Evolutionary conservation across 164 flowering plant species (phyloP).

Genomic region (Umbellularia californica): DNA sequence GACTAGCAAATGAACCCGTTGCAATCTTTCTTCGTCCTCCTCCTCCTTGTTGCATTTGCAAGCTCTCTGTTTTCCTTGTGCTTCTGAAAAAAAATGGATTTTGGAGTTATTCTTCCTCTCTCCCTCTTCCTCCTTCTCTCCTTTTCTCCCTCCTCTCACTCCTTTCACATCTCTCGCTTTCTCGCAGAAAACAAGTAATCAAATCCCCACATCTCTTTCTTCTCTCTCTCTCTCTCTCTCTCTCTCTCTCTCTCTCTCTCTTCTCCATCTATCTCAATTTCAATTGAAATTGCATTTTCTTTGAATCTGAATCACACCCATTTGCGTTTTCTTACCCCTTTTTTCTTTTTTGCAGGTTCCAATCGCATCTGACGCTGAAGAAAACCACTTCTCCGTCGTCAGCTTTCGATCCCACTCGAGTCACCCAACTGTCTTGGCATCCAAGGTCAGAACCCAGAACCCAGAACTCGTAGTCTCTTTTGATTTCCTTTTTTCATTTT

Average conservation of each 20-base stretch:
- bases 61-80: no score
- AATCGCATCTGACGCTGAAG: conserved; percentile 33
- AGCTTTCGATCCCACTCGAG: conserved; percentile 69
- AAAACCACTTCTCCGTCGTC: conserved; percentile 10
- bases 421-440: conserved; percentile 72
- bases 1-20: no score
- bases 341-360: conserved; percentile 13
- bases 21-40: no score
- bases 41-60: no score
- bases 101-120: neutral
- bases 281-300: neutral
- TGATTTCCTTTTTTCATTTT: neutral
- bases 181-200: conserved; percentile 2
- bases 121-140: conserved; percentile 20
- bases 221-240: conserved; percentile 4
- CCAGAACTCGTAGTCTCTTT: neutral
- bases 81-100: neutral
- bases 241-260: conserved; percentile 14
- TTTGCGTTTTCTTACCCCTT: conserved; percentile 1
- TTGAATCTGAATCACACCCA: neutral
- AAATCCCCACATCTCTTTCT: neutral
- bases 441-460: conserved; percentile 45
- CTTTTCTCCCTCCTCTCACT: conserved; percentile 20
- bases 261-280: neutral
- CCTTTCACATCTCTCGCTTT: conserved; percentile 22